Evolutionary conservation across 2,329 filamentous ascomycete species (phyloP).

Genomic region (Chalaropsis ovoidea): DNA sequence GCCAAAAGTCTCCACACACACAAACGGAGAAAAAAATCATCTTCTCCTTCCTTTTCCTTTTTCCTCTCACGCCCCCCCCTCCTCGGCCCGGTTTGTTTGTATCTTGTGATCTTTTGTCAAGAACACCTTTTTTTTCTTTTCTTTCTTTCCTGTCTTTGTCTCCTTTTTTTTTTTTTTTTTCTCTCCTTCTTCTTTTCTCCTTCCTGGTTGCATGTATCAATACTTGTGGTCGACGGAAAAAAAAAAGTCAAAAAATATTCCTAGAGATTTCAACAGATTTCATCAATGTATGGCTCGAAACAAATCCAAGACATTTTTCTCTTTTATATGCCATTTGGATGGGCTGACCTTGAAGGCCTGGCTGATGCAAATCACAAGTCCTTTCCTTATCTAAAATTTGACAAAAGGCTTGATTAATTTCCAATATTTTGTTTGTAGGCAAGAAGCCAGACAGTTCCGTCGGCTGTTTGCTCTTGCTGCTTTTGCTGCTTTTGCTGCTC

Average conservation of each 20-base stretch:
- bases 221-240: not conserved
- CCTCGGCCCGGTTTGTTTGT: not conserved
- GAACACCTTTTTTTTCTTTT: not conserved
- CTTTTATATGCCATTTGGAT: not conserved
- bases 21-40: not conserved
- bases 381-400: slow-evolving; percentile 6
- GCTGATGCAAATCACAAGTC: not conserved
- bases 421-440: not conserved
- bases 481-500: not conserved
- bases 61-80: not conserved
- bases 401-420: not conserved
- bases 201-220: not conserved
- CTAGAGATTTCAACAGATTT: not conserved
- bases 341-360: not conserved
- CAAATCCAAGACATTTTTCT: not conserved
- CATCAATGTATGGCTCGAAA: not conserved
- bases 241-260: not conserved
- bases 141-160: not conserved
- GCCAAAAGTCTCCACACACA: slow-evolving; percentile 5
- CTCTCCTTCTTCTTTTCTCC: not conserved
- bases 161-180: not conserved
- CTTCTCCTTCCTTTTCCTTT: not conserved
- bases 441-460: no score
- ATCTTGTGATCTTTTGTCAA: slow-evolving; percentile 1
- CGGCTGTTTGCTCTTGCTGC: not conserved